Evolutionary conservation across 1,284 basidiomycete species (phyloP), one percentile per base, ranked within the genome.

Genomic region (Coniferiporia weirii): DNA sequence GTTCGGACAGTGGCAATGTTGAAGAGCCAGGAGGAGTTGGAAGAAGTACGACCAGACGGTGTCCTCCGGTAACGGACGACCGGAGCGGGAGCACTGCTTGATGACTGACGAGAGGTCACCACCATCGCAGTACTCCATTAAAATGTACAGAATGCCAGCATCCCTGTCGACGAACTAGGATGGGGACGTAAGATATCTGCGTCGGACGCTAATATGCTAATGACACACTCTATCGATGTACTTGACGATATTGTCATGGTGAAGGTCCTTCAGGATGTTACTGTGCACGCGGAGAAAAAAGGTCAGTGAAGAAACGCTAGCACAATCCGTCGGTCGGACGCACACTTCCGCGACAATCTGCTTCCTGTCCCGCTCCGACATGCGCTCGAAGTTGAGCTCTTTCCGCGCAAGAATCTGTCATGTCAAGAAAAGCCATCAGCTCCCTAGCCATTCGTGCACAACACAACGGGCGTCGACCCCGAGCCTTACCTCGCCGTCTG

Each of bases 311-410:
- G n/a, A 15, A 32, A 20, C 35, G 0, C 1, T 15, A 17, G 15
- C 15, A 40, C 36, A 47, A 17, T 19, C n/a, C 34, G 22, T 44
- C 46, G 48, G 45, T 38, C 38, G 34, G 49, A 59, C 22, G 81
- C 91, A 96, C 93, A 98, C 95, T 84, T 99, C 96, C n/a, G 95
- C 86, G 4, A 96, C 90, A 61, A 98, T 95, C 72, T 98, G 96
- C 70, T 92, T 93, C 66, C 91, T 80, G 71, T 97, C 95, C 56
- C 92, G 82, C 70, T 96, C 93, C 52, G 82, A 89, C 95, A 97
- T 97, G 63, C 88, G 83, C 66, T 93, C 92, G 72, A 97, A 98
- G 73, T 97, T 94, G 66, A 99, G 84, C 72, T 98, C 93, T 70
- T 98, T 98, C 46, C 94, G 79, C 0, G 95, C 96, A 66, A 95